Conservation (phyloP, 345 rosid species). For the Gossypium sturtianum region DNA sequence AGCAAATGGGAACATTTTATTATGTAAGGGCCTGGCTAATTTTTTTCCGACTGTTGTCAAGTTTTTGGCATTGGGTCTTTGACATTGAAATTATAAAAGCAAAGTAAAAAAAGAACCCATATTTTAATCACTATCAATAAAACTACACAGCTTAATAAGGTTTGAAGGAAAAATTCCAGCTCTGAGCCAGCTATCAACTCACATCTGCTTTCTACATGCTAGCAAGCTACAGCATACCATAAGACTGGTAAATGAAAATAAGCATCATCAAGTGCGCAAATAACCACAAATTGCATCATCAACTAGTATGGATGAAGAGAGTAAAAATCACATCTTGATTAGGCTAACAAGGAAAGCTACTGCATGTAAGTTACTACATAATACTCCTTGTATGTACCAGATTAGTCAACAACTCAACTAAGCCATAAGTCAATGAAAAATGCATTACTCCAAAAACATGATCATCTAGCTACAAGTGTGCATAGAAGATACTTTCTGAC, state of each 20-base stretch:
- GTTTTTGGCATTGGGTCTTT: neutral
- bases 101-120: neutral
- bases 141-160: neutral
- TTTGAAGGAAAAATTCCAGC: conserved; percentile 1
- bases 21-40: neutral
- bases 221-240: neutral
- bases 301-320: neutral
- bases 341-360: neutral
- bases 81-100: neutral
- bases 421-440: neutral
- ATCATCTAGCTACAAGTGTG: neutral
- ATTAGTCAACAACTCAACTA: neutral
- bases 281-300: neutral
- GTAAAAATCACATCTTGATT: neutral
- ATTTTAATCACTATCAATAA: neutral
- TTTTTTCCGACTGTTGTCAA: neutral
- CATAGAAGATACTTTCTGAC: neutral
- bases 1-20: neutral
- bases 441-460: neutral
- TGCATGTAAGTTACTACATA: neutral
- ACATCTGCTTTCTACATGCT: neutral
- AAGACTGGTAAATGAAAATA: neutral
- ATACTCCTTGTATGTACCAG: neutral
- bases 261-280: neutral
- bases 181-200: neutral